phyloP scores from a whole-genome alignment of 2,329 filamentous ascomycete species.

The Colletotrichum falcatum region DNA sequence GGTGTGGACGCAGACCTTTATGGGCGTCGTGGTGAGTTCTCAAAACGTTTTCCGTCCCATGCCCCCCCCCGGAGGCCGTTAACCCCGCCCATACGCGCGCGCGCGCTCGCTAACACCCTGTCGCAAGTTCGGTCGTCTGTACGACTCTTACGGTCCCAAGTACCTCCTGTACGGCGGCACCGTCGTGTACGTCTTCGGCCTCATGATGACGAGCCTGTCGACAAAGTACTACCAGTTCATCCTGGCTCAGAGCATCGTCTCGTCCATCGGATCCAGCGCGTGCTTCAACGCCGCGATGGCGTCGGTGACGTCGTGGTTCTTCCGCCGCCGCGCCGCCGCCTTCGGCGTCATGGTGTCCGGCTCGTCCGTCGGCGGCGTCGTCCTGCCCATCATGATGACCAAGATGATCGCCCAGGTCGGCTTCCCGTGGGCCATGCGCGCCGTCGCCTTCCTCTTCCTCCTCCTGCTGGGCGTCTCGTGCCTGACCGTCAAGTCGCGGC shows the following conservation, averaged over 20 bases:
- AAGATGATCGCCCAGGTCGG: slow-evolving; percentile 63
- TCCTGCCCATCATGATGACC: slow-evolving; percentile 71
- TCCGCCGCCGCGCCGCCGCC: slow-evolving; percentile 62
- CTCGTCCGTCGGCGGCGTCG: slow-evolving; percentile 65
- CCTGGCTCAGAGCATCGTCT: slow-evolving; percentile 56
- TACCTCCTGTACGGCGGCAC: slow-evolving; percentile 66
- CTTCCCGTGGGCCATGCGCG: slow-evolving; percentile 63
- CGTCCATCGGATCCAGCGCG: slow-evolving; percentile 56
- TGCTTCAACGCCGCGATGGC: slow-evolving; percentile 59
- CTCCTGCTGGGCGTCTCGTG: slow-evolving; percentile 51
- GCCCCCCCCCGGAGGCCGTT: too few relatives aligned
- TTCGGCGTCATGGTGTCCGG: slow-evolving; percentile 66
- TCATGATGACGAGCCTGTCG: slow-evolving; percentile 73
- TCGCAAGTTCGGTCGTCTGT: slow-evolving; percentile 67
- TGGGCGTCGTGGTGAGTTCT: slow-evolving; percentile 58
- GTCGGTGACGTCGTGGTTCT: slow-evolving; percentile 64
- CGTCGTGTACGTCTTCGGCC: slow-evolving; percentile 69
- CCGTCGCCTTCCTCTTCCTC: slow-evolving; percentile 60
- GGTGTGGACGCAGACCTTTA: slow-evolving; percentile 60
- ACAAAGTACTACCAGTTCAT: slow-evolving; percentile 59
- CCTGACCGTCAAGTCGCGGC: slow-evolving; percentile 53
- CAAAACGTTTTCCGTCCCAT: background rate
- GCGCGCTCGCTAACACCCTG: background rate
- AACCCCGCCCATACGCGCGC: too few relatives aligned
- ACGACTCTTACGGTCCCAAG: slow-evolving; percentile 73